Conservation (phyloP, 2,329 filamentous ascomycete genomes). For the Tricladium varicosporioides region DNA sequence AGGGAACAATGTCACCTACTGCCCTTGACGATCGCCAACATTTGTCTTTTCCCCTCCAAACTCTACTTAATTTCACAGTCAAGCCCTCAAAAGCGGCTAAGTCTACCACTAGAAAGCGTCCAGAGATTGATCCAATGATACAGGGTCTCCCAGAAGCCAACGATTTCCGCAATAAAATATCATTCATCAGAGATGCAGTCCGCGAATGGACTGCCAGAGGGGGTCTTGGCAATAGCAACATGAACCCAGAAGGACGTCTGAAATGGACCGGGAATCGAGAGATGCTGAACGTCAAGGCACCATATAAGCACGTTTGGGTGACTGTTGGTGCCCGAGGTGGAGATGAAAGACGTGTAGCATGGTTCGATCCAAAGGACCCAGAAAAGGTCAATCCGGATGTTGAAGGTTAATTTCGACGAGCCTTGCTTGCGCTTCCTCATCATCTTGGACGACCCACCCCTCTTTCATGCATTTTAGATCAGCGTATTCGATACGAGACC, state of each 20-base stretch:
- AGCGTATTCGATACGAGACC: not conserved
- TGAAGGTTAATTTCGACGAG: conserved; percentile 13
- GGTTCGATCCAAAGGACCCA: conserved; percentile 35
- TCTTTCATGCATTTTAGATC: not conserved
- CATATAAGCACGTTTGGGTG: conserved; percentile 66
- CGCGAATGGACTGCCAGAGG: conserved; percentile 69
- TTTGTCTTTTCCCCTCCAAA: conserved; percentile 69
- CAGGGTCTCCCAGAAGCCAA: conserved; percentile 69
- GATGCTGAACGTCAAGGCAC: conserved; percentile 47
- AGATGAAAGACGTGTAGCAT: conserved; percentile 42
- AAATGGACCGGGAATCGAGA: conserved; percentile 60
- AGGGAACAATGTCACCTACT: conserved; percentile 67
- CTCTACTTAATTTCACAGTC: conserved; percentile 64
- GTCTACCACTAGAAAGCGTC: conserved; percentile 51
- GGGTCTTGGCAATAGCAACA: conserved; percentile 66
- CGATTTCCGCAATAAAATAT: conserved; percentile 69
- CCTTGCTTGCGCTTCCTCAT: not conserved
- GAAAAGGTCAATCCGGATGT: conserved; percentile 31
- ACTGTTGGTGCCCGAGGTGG: conserved; percentile 63
- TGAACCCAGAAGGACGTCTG: conserved; percentile 49
- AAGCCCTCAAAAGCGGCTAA: conserved; percentile 47
- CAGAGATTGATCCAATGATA: conserved; percentile 58
- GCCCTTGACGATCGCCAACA: conserved; percentile 69
- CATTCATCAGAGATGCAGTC: conserved; percentile 67
- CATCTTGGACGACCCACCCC: not conserved